These are phyloP conservation scores for Rhododendron vialii DNA, from an alignment of 148 eudicot genomes.

Conservation along the genomic window DNA sequence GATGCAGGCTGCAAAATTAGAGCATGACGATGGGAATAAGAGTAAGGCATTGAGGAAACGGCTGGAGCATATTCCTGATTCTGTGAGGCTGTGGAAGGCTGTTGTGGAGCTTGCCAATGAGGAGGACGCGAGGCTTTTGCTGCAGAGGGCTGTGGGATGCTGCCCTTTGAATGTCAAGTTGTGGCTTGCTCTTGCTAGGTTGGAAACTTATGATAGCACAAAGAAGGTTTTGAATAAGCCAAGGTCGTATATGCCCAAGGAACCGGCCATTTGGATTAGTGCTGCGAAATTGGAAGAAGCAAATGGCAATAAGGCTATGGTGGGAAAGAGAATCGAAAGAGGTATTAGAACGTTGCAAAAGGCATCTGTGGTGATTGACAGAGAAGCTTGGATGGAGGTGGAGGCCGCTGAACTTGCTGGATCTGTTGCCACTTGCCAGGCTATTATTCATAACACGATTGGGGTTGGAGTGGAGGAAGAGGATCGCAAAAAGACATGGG, in stretches of 20 bases:
- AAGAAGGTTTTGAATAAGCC: slow-evolving; percentile 88
- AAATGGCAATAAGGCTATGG: slow-evolving; percentile 72
- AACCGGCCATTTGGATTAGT: slow-evolving; percentile 92
- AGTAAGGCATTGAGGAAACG: slow-evolving; percentile 87
- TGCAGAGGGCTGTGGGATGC: slow-evolving; percentile 87
- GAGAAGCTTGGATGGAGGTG: slow-evolving; percentile 98
- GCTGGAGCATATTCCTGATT: slow-evolving; percentile 83
- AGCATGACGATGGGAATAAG: slow-evolving; percentile 66
- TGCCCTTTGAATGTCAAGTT: slow-evolving; percentile 88
- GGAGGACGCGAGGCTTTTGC: slow-evolving; percentile 73
- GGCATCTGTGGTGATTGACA: slow-evolving; percentile 67
- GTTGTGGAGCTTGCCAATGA: slow-evolving; percentile 93
- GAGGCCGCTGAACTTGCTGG: slow-evolving; percentile 89
- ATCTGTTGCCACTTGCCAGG: slow-evolving; percentile 77
- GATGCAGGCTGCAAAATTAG: slow-evolving; percentile 85
- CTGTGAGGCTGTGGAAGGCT: slow-evolving; percentile 96
- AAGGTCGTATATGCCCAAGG: slow-evolving; percentile 52
- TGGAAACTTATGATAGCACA: slow-evolving; percentile 81
- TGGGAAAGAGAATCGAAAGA: slow-evolving; percentile 79
- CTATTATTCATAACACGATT: slow-evolving; percentile 67
- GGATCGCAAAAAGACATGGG: slow-evolving; percentile 97
- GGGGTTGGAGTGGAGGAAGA: slow-evolving; percentile 90
- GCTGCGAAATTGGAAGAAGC: slow-evolving; percentile 96
- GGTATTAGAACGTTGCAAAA: slow-evolving; percentile 81
- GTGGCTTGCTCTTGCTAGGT: slow-evolving; percentile 92